phyloP scores from a whole-genome alignment of 768 basidiomycete genomes.

The Gymnopilus dilepis region DNA sequence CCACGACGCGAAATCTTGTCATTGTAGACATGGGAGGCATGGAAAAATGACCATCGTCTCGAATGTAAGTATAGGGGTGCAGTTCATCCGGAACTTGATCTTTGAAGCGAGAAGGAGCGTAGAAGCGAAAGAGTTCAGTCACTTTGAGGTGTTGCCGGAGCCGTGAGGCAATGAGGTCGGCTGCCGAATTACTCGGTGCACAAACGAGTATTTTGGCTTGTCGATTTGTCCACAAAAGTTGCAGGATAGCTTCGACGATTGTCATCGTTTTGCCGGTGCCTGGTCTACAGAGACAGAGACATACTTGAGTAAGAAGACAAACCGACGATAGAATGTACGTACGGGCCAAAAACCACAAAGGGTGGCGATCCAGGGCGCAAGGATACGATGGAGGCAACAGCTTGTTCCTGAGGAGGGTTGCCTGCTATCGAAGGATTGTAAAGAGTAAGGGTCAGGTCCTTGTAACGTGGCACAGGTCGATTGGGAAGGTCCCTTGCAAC shows the following conservation, averaged over 20 bases:
- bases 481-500: slow-evolving; percentile 12
- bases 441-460: slow-evolving; percentile 25
- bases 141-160: slow-evolving; percentile 38
- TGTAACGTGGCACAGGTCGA: neutral
- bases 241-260: slow-evolving; percentile 63
- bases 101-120: slow-evolving; percentile 49
- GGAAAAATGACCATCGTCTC: slow-evolving; percentile 42
- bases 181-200: slow-evolving; percentile 73
- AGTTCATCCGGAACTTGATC: slow-evolving; percentile 52
- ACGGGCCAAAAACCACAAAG: slow-evolving; percentile 71
- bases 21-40: slow-evolving; percentile 43
- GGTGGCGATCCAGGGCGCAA: slow-evolving; percentile 51
- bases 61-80: slow-evolving; percentile 38
- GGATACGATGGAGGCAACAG: slow-evolving; percentile 51
- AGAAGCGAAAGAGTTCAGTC: slow-evolving; percentile 54
- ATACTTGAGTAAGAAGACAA: neutral
- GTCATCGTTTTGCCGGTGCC: slow-evolving; percentile 75
- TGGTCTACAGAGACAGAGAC: slow-evolving; percentile 44
- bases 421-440: slow-evolving; percentile 48
- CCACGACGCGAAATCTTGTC: slow-evolving; percentile 56
- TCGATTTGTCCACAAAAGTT: slow-evolving; percentile 48
- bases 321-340: slow-evolving; percentile 29
- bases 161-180: slow-evolving; percentile 57
- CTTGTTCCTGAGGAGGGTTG: slow-evolving; percentile 53
- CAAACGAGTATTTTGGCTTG: slow-evolving; percentile 59